phyloP scores from a whole-genome alignment of 352 stramenopile species.

The Globisporangium paddicum region DNA sequence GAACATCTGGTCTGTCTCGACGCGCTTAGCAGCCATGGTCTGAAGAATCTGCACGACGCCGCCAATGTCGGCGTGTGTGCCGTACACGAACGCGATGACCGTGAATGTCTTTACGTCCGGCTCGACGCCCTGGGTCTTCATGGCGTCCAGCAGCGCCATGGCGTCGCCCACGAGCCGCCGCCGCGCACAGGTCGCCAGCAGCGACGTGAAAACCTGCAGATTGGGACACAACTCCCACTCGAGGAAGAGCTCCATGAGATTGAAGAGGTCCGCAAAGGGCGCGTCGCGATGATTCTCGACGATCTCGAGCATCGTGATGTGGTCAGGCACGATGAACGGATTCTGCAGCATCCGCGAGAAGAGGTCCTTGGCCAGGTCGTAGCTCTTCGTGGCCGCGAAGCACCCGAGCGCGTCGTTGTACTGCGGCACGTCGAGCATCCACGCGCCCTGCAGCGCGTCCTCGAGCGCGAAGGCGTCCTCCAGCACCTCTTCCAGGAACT shows the following conservation, averaged over 20 bases:
- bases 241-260: conserved; percentile 69
- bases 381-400: conserved; percentile 42
- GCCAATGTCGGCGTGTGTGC: conserved; percentile 42
- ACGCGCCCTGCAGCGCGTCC: conserved; percentile 28
- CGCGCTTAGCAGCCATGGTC: conserved; percentile 29
- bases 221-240: conserved; percentile 49
- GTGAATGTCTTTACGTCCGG: conserved; percentile 65
- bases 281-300: conserved; percentile 63
- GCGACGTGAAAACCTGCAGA: conserved; percentile 70
- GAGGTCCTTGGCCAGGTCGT: conserved; percentile 50
- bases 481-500: conserved; percentile 59
- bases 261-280: conserved; percentile 56
- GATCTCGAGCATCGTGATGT: conserved; percentile 78
- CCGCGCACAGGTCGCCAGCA: conserved; percentile 63
- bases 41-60: conserved; percentile 40
- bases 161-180: conserved; percentile 52
- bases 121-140: conserved; percentile 37
- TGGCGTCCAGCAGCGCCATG: conserved; percentile 44
- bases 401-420: conserved; percentile 79
- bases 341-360: conserved; percentile 62
- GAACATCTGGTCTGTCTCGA: conserved; percentile 49
- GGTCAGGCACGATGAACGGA: conserved; percentile 44
- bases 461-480: conserved; percentile 48
- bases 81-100: conserved; percentile 62
- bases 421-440: conserved; percentile 59